Evolutionary conservation across 1,139 yeast species (phyloP).

Genomic region (Tardiomyces depauwii): DNA sequence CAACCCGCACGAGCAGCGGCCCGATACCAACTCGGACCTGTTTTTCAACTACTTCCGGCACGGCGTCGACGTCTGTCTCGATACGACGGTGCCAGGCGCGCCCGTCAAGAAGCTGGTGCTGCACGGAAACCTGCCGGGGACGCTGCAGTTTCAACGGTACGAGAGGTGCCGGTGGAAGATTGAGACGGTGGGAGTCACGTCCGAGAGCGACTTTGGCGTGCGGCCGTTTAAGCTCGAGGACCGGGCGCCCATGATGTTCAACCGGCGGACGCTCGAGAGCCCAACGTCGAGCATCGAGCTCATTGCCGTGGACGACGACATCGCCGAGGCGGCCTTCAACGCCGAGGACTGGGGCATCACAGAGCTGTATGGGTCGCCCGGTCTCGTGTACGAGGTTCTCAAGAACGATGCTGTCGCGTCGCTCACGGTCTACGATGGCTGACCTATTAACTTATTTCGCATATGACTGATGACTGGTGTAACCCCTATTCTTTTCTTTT

Average conservation of each 20-base stretch:
- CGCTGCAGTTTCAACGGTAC: constrained; percentile 20
- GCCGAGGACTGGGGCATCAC: constrained; percentile 19
- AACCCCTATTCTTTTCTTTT: no score
- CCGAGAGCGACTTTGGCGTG: constrained; percentile 11
- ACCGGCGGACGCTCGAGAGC: constrained; percentile 15
- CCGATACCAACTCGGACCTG: constrained; percentile 7
- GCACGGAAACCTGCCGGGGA: constrained; percentile 24
- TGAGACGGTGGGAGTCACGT: constrained; percentile 6
- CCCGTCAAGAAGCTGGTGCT: constrained; percentile 19
- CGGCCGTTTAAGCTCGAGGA: constrained; percentile 6
- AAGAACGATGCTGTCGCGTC: constrained; percentile 16
- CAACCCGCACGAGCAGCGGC: constrained; percentile 10
- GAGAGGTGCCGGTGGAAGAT: constrained; percentile 22
- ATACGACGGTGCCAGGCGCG: constrained; percentile 13
- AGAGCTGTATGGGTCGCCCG: constrained; percentile 17
- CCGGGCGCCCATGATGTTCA: constrained; percentile 16
- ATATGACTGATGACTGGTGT: no score
- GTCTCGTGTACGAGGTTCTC: constrained; percentile 20
- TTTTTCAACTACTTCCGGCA: constrained; percentile 22
- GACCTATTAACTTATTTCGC: neutral
- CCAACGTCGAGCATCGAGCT: constrained; percentile 21
- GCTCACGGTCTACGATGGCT: constrained; percentile 13
- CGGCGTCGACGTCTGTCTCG: constrained; percentile 24
- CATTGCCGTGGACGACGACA: constrained; percentile 15
- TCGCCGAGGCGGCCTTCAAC: constrained; percentile 16